Conservation (phyloP, 768 basidiomycete genomes). For the Phanerochaete carnosa region DNA sequence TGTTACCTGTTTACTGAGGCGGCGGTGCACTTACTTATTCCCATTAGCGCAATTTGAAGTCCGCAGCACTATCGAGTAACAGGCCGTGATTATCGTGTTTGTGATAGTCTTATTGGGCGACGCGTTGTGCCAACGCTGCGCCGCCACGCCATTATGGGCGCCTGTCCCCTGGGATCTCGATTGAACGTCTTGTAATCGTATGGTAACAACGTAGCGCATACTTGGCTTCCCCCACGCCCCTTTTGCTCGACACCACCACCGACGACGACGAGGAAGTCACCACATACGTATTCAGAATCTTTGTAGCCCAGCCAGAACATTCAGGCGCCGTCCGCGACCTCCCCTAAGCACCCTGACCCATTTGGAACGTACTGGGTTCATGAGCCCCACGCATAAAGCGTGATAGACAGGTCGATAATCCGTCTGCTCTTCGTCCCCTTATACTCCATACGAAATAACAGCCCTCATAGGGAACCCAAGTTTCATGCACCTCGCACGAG, state of each 20-base stretch:
- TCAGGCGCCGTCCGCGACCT: background rate
- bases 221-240: background rate
- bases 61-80: background rate
- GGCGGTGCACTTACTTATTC: background rate
- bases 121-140: background rate
- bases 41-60: background rate
- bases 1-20: background rate
- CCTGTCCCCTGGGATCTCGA: background rate
- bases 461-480: background rate
- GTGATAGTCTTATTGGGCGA: background rate
- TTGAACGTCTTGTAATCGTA: conserved; percentile 3
- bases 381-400: conserved; percentile 9
- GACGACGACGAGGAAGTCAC: background rate
- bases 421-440: conserved; percentile 9
- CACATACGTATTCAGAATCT: background rate
- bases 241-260: background rate
- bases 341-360: conserved; percentile 13
- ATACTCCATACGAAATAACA: background rate
- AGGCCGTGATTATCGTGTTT: background rate
- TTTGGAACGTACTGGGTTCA: conserved; percentile 11
- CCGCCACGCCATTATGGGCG: conserved; percentile 1
- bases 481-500: conserved; percentile 4
- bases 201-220: background rate
- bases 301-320: background rate
- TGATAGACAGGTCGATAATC: conserved; percentile 11